These are phyloP conservation scores for Porphyra umbilicalis DNA, from an alignment of 31 red algal species.

Conservation along the genomic window DNA sequence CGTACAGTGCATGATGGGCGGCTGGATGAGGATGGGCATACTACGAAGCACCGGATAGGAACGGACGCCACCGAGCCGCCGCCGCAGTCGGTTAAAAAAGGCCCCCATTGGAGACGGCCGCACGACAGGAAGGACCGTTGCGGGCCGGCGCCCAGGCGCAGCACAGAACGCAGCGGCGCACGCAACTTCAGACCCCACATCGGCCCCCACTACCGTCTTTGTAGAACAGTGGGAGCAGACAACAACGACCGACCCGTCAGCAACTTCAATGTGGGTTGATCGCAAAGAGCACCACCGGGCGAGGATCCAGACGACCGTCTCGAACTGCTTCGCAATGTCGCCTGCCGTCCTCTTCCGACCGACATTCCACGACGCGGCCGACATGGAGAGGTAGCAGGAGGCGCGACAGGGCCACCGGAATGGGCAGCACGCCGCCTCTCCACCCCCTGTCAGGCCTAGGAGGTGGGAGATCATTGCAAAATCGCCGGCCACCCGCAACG, in stretches of 20 bases:
- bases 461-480: background rate
- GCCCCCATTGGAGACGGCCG: background rate
- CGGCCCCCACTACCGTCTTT: too few relatives aligned
- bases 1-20: background rate
- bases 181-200: too few relatives aligned
- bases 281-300: background rate
- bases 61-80: background rate
- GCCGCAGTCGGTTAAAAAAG: background rate
- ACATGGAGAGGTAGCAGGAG: background rate
- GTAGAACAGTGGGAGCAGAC: too few relatives aligned
- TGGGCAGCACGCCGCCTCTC: background rate
- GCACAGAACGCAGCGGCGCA: too few relatives aligned
- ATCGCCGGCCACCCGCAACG: background rate
- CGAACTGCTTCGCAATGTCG: background rate
- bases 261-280: background rate
- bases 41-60: background rate
- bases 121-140: background rate
- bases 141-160: too few relatives aligned
- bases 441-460: background rate
- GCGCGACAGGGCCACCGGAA: background rate
- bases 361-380: too few relatives aligned
- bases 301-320: background rate
- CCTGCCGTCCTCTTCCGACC: background rate
- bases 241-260: too few relatives aligned
- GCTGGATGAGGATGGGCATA: background rate